These are phyloP conservation scores for Fusarium subtropicale DNA, from an alignment of 2,329 filamentous ascomycete genomes.

Conservation along the genomic window DNA sequence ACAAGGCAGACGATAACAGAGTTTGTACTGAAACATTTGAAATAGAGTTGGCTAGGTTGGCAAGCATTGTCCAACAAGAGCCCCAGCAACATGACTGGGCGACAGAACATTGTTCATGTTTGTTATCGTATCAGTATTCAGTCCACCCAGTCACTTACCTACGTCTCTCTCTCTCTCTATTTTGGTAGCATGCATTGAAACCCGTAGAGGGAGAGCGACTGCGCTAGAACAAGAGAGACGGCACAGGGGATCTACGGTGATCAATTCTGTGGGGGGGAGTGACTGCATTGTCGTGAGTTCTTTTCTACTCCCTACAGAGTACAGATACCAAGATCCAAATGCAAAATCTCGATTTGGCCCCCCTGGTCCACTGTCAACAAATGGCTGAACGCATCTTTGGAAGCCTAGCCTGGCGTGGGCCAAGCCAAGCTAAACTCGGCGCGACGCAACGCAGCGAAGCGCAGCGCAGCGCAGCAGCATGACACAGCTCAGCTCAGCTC, in stretches of 20 bases:
- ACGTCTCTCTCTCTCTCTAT: neutral
- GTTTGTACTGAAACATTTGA: slow-evolving; percentile 2
- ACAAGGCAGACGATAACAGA: neutral
- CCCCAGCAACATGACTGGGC: neutral
- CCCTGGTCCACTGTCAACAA: slow-evolving; percentile 20
- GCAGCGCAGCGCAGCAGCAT: neutral
- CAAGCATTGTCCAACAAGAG: neutral
- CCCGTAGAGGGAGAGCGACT: neutral
- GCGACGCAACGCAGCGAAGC: neutral
- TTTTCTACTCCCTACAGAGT: slow-evolving; percentile 1
- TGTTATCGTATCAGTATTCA: neutral
- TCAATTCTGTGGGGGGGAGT: slow-evolving; percentile 33
- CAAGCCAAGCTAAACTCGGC: slow-evolving; percentile 1
- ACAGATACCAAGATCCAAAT: slow-evolving; percentile 36
- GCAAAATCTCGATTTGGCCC: slow-evolving; percentile 45
- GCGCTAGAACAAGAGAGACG: slow-evolving; percentile 21
- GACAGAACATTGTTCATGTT: neutral
- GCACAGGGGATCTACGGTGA: slow-evolving; percentile 43
- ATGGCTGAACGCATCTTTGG: slow-evolving; percentile 13
- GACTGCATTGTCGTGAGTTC: slow-evolving; percentile 31
- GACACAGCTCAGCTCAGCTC: neutral
- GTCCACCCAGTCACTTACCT: neutral
- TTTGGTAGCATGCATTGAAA: neutral
- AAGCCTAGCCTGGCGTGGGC: neutral
- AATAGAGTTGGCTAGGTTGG: slow-evolving; percentile 3